These are phyloP conservation scores for Chalciporus pseudorubinellus DNA, from an alignment of 768 basidiomycete species.

Conservation along the genomic window DNA sequence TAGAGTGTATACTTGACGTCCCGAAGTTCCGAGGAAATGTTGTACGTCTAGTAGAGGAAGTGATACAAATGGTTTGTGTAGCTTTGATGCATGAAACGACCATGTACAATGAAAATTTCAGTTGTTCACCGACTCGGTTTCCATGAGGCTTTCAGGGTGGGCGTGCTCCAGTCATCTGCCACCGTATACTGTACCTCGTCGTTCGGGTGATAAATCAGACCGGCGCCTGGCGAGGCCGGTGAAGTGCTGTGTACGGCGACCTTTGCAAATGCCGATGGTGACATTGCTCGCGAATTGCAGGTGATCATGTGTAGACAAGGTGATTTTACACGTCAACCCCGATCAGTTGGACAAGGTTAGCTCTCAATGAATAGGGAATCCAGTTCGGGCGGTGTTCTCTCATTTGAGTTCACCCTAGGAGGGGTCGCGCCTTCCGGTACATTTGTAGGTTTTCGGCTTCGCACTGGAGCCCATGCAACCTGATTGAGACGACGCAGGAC, in stretches of 20 bases:
- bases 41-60: constrained; percentile 10
- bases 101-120: neutral
- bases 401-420: constrained; percentile 1
- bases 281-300: constrained; percentile 8
- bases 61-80: constrained; percentile 9
- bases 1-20: constrained; percentile 8
- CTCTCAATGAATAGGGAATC: constrained; percentile 24
- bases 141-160: neutral
- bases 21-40: neutral
- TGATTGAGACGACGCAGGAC: constrained; percentile 21
- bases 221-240: neutral
- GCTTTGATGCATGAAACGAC: constrained; percentile 5
- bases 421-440: constrained; percentile 17
- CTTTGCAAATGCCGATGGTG: constrained; percentile 11
- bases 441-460: constrained; percentile 8
- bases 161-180: neutral
- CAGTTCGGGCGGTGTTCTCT: constrained; percentile 6
- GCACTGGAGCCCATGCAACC: constrained; percentile 11
- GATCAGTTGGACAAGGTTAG: constrained; percentile 35
- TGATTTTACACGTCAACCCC: constrained; percentile 13
- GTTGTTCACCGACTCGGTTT: neutral
- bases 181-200: neutral
- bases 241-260: constrained; percentile 20
- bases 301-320: constrained; percentile 3
- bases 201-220: neutral